Evolutionary conservation across 352 stramenopile genomes (phyloP), one percentile per base, ranked within the genome.

Genomic region (Lagenidium sp.): DNA sequence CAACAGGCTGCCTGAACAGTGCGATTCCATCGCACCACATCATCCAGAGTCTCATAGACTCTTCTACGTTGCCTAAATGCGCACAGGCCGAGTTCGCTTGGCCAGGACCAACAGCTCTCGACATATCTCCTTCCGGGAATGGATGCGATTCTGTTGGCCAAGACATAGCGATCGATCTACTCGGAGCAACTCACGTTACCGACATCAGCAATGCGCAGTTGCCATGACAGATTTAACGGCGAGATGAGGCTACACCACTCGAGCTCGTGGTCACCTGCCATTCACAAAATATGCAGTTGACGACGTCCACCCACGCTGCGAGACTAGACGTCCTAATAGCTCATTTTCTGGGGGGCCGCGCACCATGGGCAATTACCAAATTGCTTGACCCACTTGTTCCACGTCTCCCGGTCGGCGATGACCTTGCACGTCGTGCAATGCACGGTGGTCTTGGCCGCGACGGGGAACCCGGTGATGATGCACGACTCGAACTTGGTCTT

Each of bases 401-500:
- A 93, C 41, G 68, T 88, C 60, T 93, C 80, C 11, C 75, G 63
- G 37, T 93, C 78, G 12, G 73, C 81, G 32, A 91, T 88, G 36
- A 82, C 81, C 49, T 93, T 87, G 63, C 83, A 95, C 20, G 68
- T 94, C 44, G 76, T 84, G 57, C 68, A 97, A 63, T 89, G 85
- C 32, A 96, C 74, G 7, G 83, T 91, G 40, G 71, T 85, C 65
- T 88, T 93, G 36, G 83, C 58, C 4, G 63, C 65, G 22, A 97
- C 80, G 0, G 90, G 88, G 46, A 90, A 96, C 13, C 91, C 88
- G 4, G 89, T 97, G 45, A 96, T 73, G 42, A 97, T 93, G 44
- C 88, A 97, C 36, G 78, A 78, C 42, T 92, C 75, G 25, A 63
- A 76, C 21, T 66, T 57, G 34, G 65, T 78, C 46, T 87, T 86